Evolutionary conservation across 2,329 filamentous ascomycete species (phyloP), one percentile per base, ranked within the genome.

Genomic region (Leptodontidium sp.): DNA sequence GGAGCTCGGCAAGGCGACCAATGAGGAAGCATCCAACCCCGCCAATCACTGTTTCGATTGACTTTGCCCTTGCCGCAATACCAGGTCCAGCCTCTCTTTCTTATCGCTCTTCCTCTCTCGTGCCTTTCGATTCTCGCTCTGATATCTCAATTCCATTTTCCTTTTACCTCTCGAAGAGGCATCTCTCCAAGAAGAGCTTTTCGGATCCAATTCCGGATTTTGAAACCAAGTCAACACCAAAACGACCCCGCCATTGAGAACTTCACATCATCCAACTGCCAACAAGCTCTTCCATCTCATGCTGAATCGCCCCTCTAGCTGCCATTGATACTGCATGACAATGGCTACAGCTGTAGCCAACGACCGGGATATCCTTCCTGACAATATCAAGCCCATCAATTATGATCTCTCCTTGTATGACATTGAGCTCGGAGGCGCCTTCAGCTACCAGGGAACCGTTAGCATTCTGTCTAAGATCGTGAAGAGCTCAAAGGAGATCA

Each of bases 331-430:
- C 47, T 57, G 53, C 43, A 21, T 55, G 35, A 73, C 35, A 15
- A 77, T 78, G 75, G 70, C 74, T 64, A 55, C 70, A 8, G 70
- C 75, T 68, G 77, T 73, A 75, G 88, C 88, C 84, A 80, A 83
- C 63, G 88, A 90, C 79, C 84, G 88, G 78, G 88, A 91, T 70
- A 84, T 88, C 72, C 85, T 91, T 70, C 88, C 88, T 59, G 83
- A 84, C 75, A 81, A 81, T 74, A 89, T 95, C 78, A 95, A 93
- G 83, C 94, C 96, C 2, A 84, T 85, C 71, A 93, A 98, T 83
- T 99, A 99, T 82, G 85, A 88, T 77, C 85, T 99, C 73, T 93
- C 91, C 66, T 87, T 99, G 75, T 89, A 86, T 78, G 91, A 96
- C 75, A 84, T 99, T 72, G 90, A 97, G 75, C 82, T 89, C 65